phyloP scores from a whole-genome alignment of 192 early-diverging fungal species.

The Mortierella antarctica region DNA sequence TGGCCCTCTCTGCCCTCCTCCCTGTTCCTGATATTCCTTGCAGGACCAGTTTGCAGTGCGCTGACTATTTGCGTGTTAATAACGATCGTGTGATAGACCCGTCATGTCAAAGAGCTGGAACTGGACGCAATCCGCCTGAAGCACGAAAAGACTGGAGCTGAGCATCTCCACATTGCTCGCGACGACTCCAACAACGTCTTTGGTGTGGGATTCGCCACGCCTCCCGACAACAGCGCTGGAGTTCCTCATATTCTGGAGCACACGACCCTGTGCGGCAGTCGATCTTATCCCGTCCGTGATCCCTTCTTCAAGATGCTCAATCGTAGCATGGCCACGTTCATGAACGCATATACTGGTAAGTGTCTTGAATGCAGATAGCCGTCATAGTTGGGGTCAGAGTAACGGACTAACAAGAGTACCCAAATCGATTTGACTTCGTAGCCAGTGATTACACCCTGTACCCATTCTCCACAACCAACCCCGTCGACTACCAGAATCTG shows the following conservation, averaged over 20 bases:
- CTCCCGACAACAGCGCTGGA: conserved; percentile 83
- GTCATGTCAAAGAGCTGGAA: conserved; percentile 79
- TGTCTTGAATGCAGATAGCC: no score
- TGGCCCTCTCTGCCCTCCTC: no score
- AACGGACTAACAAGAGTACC: no score
- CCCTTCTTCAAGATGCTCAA: conserved; percentile 99
- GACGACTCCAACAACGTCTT: conserved; percentile 96
- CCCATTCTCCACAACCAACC: conserved; percentile 93
- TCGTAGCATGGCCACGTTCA: conserved; percentile 93
- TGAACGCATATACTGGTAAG: conserved; percentile 94
- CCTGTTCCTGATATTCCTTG: no score
- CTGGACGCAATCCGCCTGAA: conserved; percentile 79
- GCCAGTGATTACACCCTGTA: conserved; percentile 91
- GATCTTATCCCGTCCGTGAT: conserved; percentile 91
- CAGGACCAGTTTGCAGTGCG: no score
- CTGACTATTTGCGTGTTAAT: no score
- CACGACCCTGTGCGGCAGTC: conserved; percentile 91
- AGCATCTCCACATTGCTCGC: conserved; percentile 88
- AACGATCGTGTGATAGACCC: conserved; percentile 46
- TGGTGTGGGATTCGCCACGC: conserved; percentile 90
- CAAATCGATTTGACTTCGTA: conserved; percentile 2
- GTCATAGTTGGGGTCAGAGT: no score
- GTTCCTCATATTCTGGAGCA: conserved; percentile 96
- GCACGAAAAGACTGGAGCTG: conserved; percentile 82
- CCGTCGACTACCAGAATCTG: conserved; percentile 89